Evolutionary conservation across 2,329 filamentous ascomycete genomes (phyloP), one percentile per base, ranked within the genome.

Genomic region (Aurifilum marmelostoma): DNA sequence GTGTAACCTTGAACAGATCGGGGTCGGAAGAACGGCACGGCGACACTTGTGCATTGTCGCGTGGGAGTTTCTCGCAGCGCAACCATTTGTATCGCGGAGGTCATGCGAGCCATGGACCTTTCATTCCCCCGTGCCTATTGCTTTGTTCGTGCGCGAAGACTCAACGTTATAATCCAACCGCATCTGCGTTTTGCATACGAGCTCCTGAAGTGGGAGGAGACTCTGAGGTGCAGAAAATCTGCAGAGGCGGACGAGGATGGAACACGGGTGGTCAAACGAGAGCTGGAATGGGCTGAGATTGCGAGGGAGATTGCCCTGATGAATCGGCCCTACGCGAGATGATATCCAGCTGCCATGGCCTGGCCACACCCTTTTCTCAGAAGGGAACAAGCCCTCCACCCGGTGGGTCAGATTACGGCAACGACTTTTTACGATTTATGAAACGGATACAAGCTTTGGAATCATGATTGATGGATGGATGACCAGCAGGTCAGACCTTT

Each of bases 151-250:
- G 96, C 96, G 27, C 88, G 96, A 66, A 87, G 96, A 71, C 84
- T 99, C 62, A 99, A 99, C 76, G 96, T 99, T 65, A 99, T 99
- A 72, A 98, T 99, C 72, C 96, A 99, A 79, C 96, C 96, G 16
- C 95, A 99, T 82, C 85, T 99, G 67, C 88, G 93, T 69, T 99
- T 99, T 80, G 92, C 92, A 73, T 97, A 98, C 76, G 96, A 99
- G 81, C 86, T 99, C 39, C 85, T 99, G 64, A 97, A 97, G 79
- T 98, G 95, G 93, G 96, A 99, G 80, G 95, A 97, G 79, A 80
- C 86, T 41, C 88, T 94, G 71, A 88, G 87, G 75, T 75, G 76
- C 59, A 79, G 74, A 79, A 85, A 81, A 78, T 85, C 80, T 77
- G 83, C 79, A 79, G 83, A 77, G 75, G 83, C 77, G 77, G 64